phyloP scores from a whole-genome alignment of 2,329 filamentous ascomycete genomes.

The Cladophialophora psammophila region DNA sequence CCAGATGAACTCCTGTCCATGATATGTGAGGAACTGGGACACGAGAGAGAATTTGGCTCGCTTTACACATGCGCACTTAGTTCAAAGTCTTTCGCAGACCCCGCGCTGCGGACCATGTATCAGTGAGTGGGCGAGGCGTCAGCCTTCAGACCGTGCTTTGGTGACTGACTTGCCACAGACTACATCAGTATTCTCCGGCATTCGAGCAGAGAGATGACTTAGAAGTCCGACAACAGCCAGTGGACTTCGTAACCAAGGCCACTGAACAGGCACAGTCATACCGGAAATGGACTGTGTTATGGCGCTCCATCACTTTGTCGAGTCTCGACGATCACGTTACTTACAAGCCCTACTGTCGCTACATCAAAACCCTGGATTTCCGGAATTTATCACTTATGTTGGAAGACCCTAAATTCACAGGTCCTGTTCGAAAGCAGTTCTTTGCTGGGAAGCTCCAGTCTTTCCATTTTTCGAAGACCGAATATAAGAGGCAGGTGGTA shows the following conservation, averaged over 20 bases:
- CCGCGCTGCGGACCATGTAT: slow-evolving; percentile 69
- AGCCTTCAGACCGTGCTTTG: not conserved
- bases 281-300: slow-evolving; percentile 68
- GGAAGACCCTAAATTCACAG: slow-evolving; percentile 65
- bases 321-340: slow-evolving; percentile 63
- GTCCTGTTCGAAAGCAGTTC: slow-evolving; percentile 64
- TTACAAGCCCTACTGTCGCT: slow-evolving; percentile 72
- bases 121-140: slow-evolving; percentile 54
- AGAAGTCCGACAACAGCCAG: slow-evolving; percentile 31
- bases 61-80: slow-evolving; percentile 67
- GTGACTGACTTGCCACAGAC: slow-evolving; percentile 20
- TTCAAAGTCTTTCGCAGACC: slow-evolving; percentile 63
- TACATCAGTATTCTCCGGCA: slow-evolving; percentile 37
- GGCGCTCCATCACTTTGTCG: slow-evolving; percentile 73
- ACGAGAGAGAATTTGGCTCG: slow-evolving; percentile 64
- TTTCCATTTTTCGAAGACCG: slow-evolving; percentile 35
- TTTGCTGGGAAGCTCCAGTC: slow-evolving; percentile 56
- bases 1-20: slow-evolving; percentile 41
- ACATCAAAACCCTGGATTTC: slow-evolving; percentile 70
- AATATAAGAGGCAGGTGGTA: slow-evolving; percentile 32
- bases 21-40: slow-evolving; percentile 66
- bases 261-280: slow-evolving; percentile 57
- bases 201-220: slow-evolving; percentile 40
- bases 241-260: slow-evolving; percentile 33
- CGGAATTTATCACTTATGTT: slow-evolving; percentile 67